Evolutionary conservation across 805 yeast genomes (phyloP).

Genomic region (Nakazawaea molendinolei): DNA sequence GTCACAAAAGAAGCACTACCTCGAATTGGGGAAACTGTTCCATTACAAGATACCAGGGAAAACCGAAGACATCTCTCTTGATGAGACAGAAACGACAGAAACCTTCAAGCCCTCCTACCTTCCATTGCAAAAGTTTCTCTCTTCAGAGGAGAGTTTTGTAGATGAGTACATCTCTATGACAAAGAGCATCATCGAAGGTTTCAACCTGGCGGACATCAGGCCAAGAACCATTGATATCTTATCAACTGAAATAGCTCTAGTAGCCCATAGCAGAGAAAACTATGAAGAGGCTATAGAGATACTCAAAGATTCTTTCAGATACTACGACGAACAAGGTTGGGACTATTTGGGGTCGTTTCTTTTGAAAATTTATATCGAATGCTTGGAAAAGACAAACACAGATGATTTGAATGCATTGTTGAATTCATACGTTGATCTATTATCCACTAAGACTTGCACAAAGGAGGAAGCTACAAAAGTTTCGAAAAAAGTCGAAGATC

Average conservation of each 20-base stretch:
- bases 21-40: conserved; percentile 24
- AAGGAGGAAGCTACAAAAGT: conserved; percentile 15
- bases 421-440: conserved; percentile 33
- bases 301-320: conserved; percentile 61
- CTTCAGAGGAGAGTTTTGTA: conserved; percentile 28
- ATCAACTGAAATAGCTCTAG: conserved; percentile 71
- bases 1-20: conserved; percentile 38
- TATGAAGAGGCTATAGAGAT: conserved; percentile 57
- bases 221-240: conserved; percentile 66
- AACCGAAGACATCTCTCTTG: conserved; percentile 13
- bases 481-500: conserved; percentile 15
- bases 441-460: conserved; percentile 21
- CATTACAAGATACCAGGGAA: conserved; percentile 27
- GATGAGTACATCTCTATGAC: conserved; percentile 46
- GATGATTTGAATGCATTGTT: conserved; percentile 23
- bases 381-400: conserved; percentile 40
- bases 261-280: conserved; percentile 52
- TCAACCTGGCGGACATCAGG: conserved; percentile 40
- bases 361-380: conserved; percentile 59
- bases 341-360: conserved; percentile 58
- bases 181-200: conserved; percentile 46
- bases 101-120: conserved; percentile 14
- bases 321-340: conserved; percentile 72
- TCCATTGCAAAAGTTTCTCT: conserved; percentile 20
- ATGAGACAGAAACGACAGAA: not conserved